Evolutionary conservation across 2,329 filamentous ascomycete species (phyloP).

Genomic region (Colletotrichum spinosum): DNA sequence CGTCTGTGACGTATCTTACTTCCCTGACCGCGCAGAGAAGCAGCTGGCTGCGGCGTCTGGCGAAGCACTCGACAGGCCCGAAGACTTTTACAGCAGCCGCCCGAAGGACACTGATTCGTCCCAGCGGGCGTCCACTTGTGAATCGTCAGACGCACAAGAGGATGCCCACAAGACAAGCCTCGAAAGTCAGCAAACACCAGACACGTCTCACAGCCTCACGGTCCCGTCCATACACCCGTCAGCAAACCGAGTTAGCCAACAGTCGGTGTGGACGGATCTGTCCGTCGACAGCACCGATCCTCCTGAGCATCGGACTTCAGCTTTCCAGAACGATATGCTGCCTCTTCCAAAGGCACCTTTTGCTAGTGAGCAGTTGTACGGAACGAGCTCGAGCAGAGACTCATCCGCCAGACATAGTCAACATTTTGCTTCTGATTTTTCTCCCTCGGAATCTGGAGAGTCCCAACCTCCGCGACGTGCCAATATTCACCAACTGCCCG

Average conservation of each 20-base stretch:
- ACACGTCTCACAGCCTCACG: conserved; percentile 58
- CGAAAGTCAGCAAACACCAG: conserved; percentile 41
- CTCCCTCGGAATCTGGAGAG: conserved; percentile 43
- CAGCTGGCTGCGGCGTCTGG: conserved; percentile 51
- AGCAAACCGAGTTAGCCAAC: conserved; percentile 63
- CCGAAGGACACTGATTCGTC: conserved; percentile 43
- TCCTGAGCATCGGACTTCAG: conserved; percentile 43
- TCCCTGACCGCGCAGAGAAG: conserved; percentile 48
- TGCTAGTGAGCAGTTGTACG: conserved; percentile 24
- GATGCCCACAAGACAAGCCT: conserved; percentile 32
- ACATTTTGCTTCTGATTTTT: conserved; percentile 47
- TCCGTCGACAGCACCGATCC: conserved; percentile 65
- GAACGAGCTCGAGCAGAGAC: conserved; percentile 23
- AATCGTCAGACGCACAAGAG: conserved; percentile 44
- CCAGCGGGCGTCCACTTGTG: conserved; percentile 53
- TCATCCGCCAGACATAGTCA: conserved; percentile 38
- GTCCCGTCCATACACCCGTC: conserved; percentile 59
- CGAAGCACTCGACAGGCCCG: conserved; percentile 45
- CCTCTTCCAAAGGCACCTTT: conserved; percentile 38
- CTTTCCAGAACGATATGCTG: conserved; percentile 26
- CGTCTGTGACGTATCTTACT: conserved; percentile 41
- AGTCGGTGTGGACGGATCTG: conserved; percentile 71
- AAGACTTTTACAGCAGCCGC: conserved; percentile 40
- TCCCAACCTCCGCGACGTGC: conserved; percentile 33
- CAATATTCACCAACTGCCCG: conserved; percentile 57